These are phyloP conservation scores for Tolypocladium amazonense DNA, from an alignment of 2,329 filamentous ascomycete genomes.

Conservation along the genomic window DNA sequence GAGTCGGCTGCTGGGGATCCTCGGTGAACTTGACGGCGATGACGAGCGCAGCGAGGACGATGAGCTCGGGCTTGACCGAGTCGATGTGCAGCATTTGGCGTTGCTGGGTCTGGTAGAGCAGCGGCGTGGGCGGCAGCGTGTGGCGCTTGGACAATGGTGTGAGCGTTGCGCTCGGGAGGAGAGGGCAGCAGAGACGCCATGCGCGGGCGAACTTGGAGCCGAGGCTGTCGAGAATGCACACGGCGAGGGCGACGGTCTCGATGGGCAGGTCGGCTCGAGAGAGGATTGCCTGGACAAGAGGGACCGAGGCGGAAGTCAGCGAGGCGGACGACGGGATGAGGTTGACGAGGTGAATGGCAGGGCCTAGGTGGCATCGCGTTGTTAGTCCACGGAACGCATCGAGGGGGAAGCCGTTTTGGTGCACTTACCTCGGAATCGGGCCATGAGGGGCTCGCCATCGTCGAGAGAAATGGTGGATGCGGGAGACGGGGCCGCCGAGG, in stretches of 20 bases:
- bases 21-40: conserved; percentile 58
- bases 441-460: conserved; percentile 32
- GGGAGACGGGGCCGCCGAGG: conserved; percentile 33
- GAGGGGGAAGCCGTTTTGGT: neutral
- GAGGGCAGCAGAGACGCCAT: conserved; percentile 51
- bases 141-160: conserved; percentile 29
- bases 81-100: conserved; percentile 53
- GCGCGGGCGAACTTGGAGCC: conserved; percentile 50
- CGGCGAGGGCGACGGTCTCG: conserved; percentile 52
- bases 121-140: conserved; percentile 32
- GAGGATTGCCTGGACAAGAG: conserved; percentile 50
- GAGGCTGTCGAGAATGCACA: conserved; percentile 56
- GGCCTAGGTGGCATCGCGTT: conserved; percentile 31
- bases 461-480: conserved; percentile 22
- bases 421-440: conserved; percentile 25
- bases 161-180: conserved; percentile 20
- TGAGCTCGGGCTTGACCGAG: conserved; percentile 49
- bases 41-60: conserved; percentile 50
- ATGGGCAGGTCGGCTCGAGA: conserved; percentile 45
- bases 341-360: conserved; percentile 55
- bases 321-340: conserved; percentile 55
- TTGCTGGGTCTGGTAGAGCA: conserved; percentile 20
- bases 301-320: conserved; percentile 44
- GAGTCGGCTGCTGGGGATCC: conserved; percentile 43
- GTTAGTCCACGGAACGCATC: neutral